phyloP scores from a whole-genome alignment of 2,329 filamentous ascomycete species.

The Akanthomyces dipterigenus region DNA sequence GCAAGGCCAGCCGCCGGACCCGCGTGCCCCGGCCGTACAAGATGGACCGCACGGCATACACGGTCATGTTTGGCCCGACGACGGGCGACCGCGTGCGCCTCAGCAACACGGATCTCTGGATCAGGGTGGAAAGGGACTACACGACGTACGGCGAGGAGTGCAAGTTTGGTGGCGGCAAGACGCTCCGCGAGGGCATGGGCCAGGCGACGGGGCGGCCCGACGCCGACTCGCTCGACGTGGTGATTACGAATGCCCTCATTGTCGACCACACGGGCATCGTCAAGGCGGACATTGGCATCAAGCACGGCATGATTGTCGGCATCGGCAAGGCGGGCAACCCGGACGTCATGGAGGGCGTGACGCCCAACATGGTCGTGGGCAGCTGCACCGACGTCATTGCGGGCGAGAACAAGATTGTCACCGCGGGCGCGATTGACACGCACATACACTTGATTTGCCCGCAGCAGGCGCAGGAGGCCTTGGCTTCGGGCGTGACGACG shows the following conservation, averaged over 20 bases:
- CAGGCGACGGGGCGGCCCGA: slow-evolving; percentile 75
- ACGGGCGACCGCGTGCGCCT: slow-evolving; percentile 78
- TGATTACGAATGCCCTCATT: slow-evolving; percentile 83
- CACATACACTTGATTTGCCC: slow-evolving; percentile 96
- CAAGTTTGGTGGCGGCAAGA: slow-evolving; percentile 92
- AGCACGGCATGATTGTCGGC: slow-evolving; percentile 74
- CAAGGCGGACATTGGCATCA: slow-evolving; percentile 95
- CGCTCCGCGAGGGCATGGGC: slow-evolving; percentile 89
- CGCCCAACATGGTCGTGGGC: slow-evolving; percentile 71
- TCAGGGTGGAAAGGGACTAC: slow-evolving; percentile 80
- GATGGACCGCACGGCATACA: slow-evolving; percentile 76
- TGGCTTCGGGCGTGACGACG: slow-evolving; percentile 82
- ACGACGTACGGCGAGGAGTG: slow-evolving; percentile 89
- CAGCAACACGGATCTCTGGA: slow-evolving; percentile 80
- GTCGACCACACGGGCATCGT: slow-evolving; percentile 90
- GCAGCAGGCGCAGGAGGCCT: slow-evolving; percentile 77
- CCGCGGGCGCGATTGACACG: slow-evolving; percentile 80
- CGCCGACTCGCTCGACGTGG: slow-evolving; percentile 69
- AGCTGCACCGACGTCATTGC: slow-evolving; percentile 88
- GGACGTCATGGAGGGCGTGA: slow-evolving; percentile 90
- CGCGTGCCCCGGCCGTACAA: slow-evolving; percentile 69
- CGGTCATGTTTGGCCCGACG: slow-evolving; percentile 87
- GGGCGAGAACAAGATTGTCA: slow-evolving; percentile 83
- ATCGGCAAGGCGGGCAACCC: slow-evolving; percentile 96
- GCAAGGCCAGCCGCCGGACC: slow-evolving; percentile 59